phyloP scores from a whole-genome alignment of 768 basidiomycete genomes.

The Lactarius hatsudake region DNA sequence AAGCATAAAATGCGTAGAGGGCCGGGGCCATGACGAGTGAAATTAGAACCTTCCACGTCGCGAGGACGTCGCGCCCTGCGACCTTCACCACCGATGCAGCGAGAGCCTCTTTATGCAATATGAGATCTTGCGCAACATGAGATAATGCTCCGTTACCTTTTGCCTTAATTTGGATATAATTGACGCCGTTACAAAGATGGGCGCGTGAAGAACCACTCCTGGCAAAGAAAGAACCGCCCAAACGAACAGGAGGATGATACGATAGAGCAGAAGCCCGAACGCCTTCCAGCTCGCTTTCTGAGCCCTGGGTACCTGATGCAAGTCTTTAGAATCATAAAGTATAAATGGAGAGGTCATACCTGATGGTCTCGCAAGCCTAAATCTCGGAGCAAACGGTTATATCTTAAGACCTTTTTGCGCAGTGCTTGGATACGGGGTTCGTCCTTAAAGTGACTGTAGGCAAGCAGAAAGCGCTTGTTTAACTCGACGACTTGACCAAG shows the following conservation, averaged over 20 bases:
- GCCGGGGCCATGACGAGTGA: conserved; percentile 85
- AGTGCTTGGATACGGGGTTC: conserved; percentile 84
- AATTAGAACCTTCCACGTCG: conserved; percentile 95
- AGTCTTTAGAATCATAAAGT: conserved; percentile 13
- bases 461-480: conserved; percentile 88
- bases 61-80: conserved; percentile 88
- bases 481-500: conserved; percentile 94
- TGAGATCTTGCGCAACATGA: not conserved
- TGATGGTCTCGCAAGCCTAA: conserved; percentile 94
- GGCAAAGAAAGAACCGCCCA: conserved; percentile 88
- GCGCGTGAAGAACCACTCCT: conserved; percentile 85
- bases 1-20: conserved; percentile 79
- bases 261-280: conserved; percentile 77
- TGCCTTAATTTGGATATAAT: conserved; percentile 82
- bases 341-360: conserved; percentile 39
- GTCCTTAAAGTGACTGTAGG: conserved; percentile 87
- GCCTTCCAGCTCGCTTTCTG: conserved; percentile 85
- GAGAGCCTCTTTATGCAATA: conserved; percentile 68
- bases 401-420: conserved; percentile 75
- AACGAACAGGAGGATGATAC: conserved; percentile 65
- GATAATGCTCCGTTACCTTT: conserved; percentile 52
- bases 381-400: conserved; percentile 84
- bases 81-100: conserved; percentile 94
- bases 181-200: conserved; percentile 88
- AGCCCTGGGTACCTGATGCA: conserved; percentile 75